Conservation (phyloP, 2,329 filamentous ascomycete species). For the Aspergillus fumigatus region DNA sequence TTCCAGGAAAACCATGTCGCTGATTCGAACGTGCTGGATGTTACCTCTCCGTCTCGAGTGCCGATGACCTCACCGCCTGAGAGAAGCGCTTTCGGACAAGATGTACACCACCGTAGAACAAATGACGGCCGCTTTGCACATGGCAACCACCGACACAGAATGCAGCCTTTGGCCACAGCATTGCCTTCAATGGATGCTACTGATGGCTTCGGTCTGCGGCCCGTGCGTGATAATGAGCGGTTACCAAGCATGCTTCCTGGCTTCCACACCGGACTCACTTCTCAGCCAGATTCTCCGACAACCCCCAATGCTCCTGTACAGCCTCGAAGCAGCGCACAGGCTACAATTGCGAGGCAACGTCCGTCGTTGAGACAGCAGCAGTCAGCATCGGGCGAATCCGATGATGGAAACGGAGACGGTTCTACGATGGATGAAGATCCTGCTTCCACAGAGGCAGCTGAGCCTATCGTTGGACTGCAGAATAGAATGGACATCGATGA, state of each 20-base stretch:
- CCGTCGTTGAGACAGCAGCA: conserved; percentile 86
- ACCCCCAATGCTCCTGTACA: conserved; percentile 69
- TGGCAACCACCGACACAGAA: conserved; percentile 49
- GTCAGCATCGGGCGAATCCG: conserved; percentile 78
- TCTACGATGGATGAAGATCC: conserved; percentile 68
- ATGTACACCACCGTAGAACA: conserved; percentile 47
- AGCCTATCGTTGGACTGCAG: conserved; percentile 75
- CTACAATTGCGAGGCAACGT: conserved; percentile 60
- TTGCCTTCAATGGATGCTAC: conserved; percentile 63
- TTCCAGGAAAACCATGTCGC: conserved; percentile 45
- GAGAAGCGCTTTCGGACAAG: conserved; percentile 59
- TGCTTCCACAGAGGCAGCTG: conserved; percentile 44
- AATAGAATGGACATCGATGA: conserved; percentile 81
- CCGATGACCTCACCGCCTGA: conserved; percentile 68
- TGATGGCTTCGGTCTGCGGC: conserved; percentile 69
- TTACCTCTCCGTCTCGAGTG: conserved; percentile 59
- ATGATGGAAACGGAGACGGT: conserved; percentile 82
- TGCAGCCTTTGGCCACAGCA: conserved; percentile 65
- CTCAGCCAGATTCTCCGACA: conserved; percentile 89
- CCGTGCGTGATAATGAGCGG: conserved; percentile 75
- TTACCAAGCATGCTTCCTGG: conserved; percentile 76
- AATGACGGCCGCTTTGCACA: conserved; percentile 38
- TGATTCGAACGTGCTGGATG: conserved; percentile 54
- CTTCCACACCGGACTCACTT: conserved; percentile 64
- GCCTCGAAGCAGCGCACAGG: conserved; percentile 51